Percentiles rank a stretch among this genome's conserved stretches.
phyloP scores from a whole-genome alignment of 768 basidiomycete genomes.

The Ramaria sp. region DNA sequence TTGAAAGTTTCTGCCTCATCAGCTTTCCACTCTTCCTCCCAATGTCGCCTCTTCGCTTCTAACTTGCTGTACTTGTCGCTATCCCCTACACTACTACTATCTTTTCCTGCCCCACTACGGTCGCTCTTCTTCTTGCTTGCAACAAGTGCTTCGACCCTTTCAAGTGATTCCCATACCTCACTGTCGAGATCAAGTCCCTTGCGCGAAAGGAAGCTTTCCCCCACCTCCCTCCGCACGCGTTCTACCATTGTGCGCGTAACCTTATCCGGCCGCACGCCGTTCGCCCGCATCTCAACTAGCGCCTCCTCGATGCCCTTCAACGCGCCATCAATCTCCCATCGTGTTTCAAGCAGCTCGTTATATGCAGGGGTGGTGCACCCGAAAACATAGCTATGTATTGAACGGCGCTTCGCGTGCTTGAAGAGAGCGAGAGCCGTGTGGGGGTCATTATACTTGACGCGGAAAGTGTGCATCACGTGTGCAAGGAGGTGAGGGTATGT shows the following conservation, averaged over 20 bases:
- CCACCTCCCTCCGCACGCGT: slow-evolving; percentile 51
- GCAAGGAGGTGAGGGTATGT: slow-evolving; percentile 71
- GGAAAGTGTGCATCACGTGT: slow-evolving; percentile 65
- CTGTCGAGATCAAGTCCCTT: slow-evolving; percentile 36
- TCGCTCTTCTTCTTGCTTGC: slow-evolving; percentile 18
- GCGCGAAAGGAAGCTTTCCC: slow-evolving; percentile 40
- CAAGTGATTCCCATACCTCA: slow-evolving; percentile 42
- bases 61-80: neutral
- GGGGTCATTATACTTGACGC: slow-evolving; percentile 70
- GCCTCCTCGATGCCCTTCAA: slow-evolving; percentile 60
- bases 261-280: slow-evolving; percentile 58
- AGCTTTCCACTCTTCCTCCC: neutral
- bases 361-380: slow-evolving; percentile 85
- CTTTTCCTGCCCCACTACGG: neutral
- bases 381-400: slow-evolving; percentile 73
- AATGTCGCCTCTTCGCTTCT: neutral
- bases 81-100: neutral
- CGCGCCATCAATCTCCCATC: slow-evolving; percentile 65
- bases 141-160: slow-evolving; percentile 38
- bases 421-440: slow-evolving; percentile 77
- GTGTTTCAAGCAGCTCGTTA: slow-evolving; percentile 80
- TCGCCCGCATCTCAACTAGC: slow-evolving; percentile 72
- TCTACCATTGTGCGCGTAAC: slow-evolving; percentile 55
- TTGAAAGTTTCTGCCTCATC: neutral
- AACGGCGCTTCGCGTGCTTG: slow-evolving; percentile 62